phyloP scores from a whole-genome alignment of 139 green algal genomes.

The Tetraselmis chui region DNA sequence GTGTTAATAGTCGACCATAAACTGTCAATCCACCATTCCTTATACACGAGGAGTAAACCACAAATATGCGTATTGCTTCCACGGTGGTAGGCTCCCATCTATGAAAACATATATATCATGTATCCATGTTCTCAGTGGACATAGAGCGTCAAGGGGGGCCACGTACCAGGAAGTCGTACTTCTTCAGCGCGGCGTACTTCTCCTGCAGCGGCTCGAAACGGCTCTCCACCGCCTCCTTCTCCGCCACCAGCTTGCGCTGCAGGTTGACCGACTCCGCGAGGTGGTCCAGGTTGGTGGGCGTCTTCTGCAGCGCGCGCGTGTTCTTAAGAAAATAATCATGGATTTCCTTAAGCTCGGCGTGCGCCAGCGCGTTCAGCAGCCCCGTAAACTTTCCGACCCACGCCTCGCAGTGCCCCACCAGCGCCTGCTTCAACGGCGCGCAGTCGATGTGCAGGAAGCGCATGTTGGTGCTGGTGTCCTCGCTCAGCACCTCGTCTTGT shows the following conservation, averaged over 20 bases:
- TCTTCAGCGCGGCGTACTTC: slow-evolving; percentile 65
- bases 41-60: too few relatives aligned
- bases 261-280: slow-evolving; percentile 64
- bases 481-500: slow-evolving; percentile 56
- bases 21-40: too few relatives aligned
- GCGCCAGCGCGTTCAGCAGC: slow-evolving; percentile 60
- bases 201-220: slow-evolving; percentile 45
- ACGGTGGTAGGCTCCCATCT: too few relatives aligned
- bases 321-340: slow-evolving; percentile 35
- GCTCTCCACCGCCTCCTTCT: slow-evolving; percentile 33
- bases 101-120: too few relatives aligned
- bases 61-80: too few relatives aligned
- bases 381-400: slow-evolving; percentile 69
- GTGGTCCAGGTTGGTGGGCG: slow-evolving; percentile 50
- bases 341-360: slow-evolving; percentile 44
- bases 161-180: slow-evolving; percentile 39
- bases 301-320: slow-evolving; percentile 19
- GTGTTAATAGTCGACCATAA: too few relatives aligned
- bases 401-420: slow-evolving; percentile 68
- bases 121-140: too few relatives aligned
- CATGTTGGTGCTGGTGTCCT: slow-evolving; percentile 76
- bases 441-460: slow-evolving; percentile 86
- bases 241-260: slow-evolving; percentile 46
- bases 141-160: too few relatives aligned
- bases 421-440: slow-evolving; percentile 67